Percentiles rank a stretch among this genome's conserved stretches.
Evolutionary conservation across 2,329 filamentous ascomycete genomes (phyloP).

Genomic region (Elsinoe batatas): DNA sequence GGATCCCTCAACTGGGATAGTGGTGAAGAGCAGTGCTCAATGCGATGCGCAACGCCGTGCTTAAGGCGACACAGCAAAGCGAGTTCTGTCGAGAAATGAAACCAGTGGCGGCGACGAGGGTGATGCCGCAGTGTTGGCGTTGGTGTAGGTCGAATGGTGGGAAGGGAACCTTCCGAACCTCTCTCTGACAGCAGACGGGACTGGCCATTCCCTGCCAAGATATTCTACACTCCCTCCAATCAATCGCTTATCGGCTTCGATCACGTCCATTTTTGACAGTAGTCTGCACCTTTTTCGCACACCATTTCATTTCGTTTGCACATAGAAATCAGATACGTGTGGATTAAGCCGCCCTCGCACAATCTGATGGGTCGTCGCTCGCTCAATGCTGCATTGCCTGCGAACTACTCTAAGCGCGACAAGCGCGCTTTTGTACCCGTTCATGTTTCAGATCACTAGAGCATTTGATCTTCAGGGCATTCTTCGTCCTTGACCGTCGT

Average conservation of each 20-base stretch:
- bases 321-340: not conserved
- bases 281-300: not conserved
- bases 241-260: constrained; percentile 7
- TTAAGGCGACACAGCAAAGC: not conserved
- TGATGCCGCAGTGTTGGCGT: not conserved
- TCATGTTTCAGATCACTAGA: not conserved
- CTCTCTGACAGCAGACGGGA: no score
- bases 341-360: not conserved
- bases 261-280: constrained; percentile 5
- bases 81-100: not conserved
- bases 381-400: not conserved
- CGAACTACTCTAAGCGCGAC: not conserved
- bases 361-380: not conserved
- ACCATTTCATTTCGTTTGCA: not conserved
- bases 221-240: not conserved
- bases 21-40: not conserved
- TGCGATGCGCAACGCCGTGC: not conserved
- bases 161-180: no score
- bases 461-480: not conserved
- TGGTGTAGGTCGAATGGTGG: not conserved
- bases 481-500: not conserved
- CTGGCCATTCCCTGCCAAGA: not conserved
- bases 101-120: not conserved
- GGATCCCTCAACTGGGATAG: not conserved
- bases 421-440: constrained; percentile 2